Evolutionary conservation across 1,284 basidiomycete species (phyloP).

Genomic region (Ustilago hordei): DNA sequence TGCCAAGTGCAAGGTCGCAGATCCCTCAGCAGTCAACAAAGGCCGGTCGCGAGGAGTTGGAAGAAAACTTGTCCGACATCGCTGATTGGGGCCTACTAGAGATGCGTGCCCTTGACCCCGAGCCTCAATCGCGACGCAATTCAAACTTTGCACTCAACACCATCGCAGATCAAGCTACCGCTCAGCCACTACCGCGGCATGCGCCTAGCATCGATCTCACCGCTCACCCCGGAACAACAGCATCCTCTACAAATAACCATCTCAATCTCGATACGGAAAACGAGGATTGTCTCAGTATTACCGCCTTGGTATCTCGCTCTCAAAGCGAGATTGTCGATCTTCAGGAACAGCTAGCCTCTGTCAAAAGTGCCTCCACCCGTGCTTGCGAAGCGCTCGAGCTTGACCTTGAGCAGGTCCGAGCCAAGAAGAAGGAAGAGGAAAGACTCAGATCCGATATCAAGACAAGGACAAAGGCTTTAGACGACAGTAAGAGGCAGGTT

Average conservation of each 20-base stretch:
- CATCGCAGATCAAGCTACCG: constrained; percentile 7
- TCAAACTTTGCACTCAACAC: constrained; percentile 22
- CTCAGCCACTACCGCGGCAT: constrained; percentile 10
- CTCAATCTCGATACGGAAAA: constrained; percentile 5
- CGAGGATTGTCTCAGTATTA: constrained; percentile 33
- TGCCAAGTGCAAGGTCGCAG: constrained; percentile 72
- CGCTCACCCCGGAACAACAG: constrained; percentile 7
- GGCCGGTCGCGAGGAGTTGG: constrained; percentile 71
- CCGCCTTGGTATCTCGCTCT: constrained; percentile 30
- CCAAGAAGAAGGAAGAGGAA: constrained; percentile 86
- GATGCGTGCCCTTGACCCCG: constrained; percentile 66
- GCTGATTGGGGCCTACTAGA: constrained; percentile 75
- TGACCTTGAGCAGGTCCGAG: constrained; percentile 81
- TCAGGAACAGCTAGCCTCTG: constrained; percentile 80
- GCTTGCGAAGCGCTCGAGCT: constrained; percentile 75
- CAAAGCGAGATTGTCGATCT: constrained; percentile 72
- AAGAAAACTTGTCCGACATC: constrained; percentile 77
- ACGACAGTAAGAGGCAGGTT: constrained; percentile 85
- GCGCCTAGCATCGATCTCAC: constrained; percentile 3
- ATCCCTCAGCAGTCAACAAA: constrained; percentile 74
- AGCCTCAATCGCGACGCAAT: constrained; percentile 26
- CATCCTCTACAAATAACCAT: constrained; percentile 9
- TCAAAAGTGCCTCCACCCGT: constrained; percentile 74
- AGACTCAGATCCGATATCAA: constrained; percentile 81
- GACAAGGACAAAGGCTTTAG: constrained; percentile 81